These are phyloP conservation scores for Epichloe elymi DNA, from an alignment of 2,329 filamentous ascomycete species.

Conservation along the genomic window DNA sequence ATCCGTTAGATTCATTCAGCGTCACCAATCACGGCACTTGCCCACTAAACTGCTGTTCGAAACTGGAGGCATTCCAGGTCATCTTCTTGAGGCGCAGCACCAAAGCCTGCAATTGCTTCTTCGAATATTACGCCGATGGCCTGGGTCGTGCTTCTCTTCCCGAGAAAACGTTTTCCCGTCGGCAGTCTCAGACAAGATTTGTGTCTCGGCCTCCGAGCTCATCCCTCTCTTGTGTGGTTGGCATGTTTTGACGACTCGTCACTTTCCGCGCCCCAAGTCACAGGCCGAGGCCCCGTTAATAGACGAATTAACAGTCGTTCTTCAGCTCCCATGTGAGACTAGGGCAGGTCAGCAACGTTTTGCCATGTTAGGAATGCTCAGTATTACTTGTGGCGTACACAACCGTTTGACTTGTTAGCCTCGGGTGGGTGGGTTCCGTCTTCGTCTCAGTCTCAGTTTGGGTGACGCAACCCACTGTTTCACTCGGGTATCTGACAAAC, in stretches of 20 bases:
- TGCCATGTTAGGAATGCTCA: background rate
- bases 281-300: background rate
- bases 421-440: background rate
- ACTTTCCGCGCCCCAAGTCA: background rate
- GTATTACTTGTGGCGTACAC: background rate
- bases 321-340: background rate
- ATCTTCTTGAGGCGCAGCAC: background rate
- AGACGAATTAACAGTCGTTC: background rate
- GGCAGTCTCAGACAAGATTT: background rate
- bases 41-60: background rate
- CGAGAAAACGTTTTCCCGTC: slow-evolving; percentile 1
- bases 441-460: background rate
- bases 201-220: slow-evolving; percentile 1
- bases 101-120: background rate
- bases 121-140: background rate
- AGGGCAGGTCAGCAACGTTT: background rate
- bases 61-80: background rate
- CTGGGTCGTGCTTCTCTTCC: background rate
- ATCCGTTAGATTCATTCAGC: no score
- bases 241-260: background rate
- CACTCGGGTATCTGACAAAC: background rate
- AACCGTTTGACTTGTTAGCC: background rate
- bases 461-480: background rate
- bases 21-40: no score
- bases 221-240: background rate